Evolutionary conservation across 169 alveolate genomes (phyloP), one percentile per base, ranked within the genome.

Genomic region (Eimeria falciformis): DNA sequence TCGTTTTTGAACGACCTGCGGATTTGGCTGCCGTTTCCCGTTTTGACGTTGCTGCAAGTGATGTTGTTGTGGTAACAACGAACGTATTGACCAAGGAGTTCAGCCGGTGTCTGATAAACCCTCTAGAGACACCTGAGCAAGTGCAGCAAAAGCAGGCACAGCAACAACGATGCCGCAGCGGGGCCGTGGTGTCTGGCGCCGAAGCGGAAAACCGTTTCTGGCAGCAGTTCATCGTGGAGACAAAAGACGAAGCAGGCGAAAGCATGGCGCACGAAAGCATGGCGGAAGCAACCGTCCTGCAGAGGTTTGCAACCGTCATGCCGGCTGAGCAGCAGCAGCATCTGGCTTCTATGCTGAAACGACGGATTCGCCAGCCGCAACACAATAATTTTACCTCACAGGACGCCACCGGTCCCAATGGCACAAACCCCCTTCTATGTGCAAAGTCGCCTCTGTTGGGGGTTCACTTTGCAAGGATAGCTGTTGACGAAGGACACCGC

Each of bases 91-190:
- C 75, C 9, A 12, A 23, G 37, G 75, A 62, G 25, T 62, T 62
- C 21, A 62, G 75, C 29, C 9, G 75, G 29, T 62, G 75, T n/a
- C 29, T 62, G 12, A 25, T n/a, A 5, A 62, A 62, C 21, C 75
- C 75, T 62, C 75, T 62, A 62, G 75, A 62, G n/a, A 62, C 75
- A 62, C 37, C 23, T 27, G 79, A 53, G 62, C 62, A 53, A 53
- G n/a, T 53, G 62, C 62, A 53, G 62, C 62, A 53, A 9, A 12
- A 18, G n/a, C 75, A 62, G 21, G 21, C 9, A n/a, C 75, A 62
- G n/a, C 75, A 62, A 25, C 75, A 9, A 62, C n/a, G 75, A 62
- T 25, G 75, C 33, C 75, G 75, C 29, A 6, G 33, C 21, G 29
- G 25, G 29, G 12, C 33, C 6, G 33, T 62, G 75, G 37, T n/a